Percentiles rank a stretch among this genome's conserved stretches.
Evolutionary conservation across 2,329 filamentous ascomycete species (phyloP).

Genomic region (Ophiognomonia clavigignenti-juglandacearum): DNA sequence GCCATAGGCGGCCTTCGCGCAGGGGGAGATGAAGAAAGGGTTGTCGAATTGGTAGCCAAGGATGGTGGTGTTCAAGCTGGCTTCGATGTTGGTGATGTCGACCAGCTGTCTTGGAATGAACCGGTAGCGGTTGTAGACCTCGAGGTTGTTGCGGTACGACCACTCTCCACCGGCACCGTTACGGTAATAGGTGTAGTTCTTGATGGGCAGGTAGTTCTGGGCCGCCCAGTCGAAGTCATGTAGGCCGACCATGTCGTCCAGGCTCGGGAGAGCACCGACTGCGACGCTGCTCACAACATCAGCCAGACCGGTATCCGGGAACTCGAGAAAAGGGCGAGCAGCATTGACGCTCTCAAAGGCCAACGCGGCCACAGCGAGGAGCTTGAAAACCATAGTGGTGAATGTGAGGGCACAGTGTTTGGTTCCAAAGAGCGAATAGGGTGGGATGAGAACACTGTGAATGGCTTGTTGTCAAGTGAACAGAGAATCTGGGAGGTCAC

Average conservation of each 20-base stretch:
- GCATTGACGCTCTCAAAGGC: background rate
- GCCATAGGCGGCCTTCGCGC: constrained; percentile 38
- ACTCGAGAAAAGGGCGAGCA: background rate
- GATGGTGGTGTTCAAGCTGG: constrained; percentile 39
- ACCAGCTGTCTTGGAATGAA: constrained; percentile 44
- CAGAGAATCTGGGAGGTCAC: too few relatives aligned
- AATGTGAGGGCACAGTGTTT: background rate
- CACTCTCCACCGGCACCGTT: constrained; percentile 52
- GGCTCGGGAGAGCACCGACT: constrained; percentile 33
- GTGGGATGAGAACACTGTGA: background rate
- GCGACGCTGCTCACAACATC: constrained; percentile 29
- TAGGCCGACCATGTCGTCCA: constrained; percentile 41
- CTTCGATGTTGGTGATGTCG: constrained; percentile 42
- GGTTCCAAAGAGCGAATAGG: background rate
- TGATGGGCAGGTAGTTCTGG: constrained; percentile 38
- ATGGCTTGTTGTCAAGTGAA: background rate
- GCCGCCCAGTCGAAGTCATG: constrained; percentile 52
- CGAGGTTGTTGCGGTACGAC: constrained; percentile 53
- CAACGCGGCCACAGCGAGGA: background rate
- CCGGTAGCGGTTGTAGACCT: constrained; percentile 44
- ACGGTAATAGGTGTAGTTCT: constrained; percentile 52
- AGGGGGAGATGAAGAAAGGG: constrained; percentile 51
- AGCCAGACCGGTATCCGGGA: constrained; percentile 40
- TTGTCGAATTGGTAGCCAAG: constrained; percentile 48
- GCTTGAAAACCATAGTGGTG: background rate